Percentiles rank a stretch among this genome's conserved stretches.
Conservation (phyloP, 805 yeast genomes). For the Yamadazyma nakazawae region DNA sequence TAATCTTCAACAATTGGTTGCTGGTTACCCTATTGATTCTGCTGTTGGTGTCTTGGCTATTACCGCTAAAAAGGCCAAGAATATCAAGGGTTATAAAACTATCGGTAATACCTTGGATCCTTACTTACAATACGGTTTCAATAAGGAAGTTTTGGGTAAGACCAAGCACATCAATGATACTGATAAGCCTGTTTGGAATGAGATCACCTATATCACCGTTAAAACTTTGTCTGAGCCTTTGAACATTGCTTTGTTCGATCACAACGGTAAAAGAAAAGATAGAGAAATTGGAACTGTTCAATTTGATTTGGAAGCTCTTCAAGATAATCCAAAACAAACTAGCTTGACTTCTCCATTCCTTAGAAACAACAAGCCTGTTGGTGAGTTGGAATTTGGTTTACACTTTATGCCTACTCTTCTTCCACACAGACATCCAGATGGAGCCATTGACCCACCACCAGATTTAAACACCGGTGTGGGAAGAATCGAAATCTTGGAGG, state of each 20-base stretch:
- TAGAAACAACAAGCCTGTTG: slow-evolving; percentile 82
- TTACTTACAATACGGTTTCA: slow-evolving; percentile 69
- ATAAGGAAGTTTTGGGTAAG: slow-evolving; percentile 56
- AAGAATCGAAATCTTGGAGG: slow-evolving; percentile 60
- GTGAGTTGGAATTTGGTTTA: slow-evolving; percentile 66
- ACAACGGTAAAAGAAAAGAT: slow-evolving; percentile 77
- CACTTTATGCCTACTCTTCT: slow-evolving; percentile 74
- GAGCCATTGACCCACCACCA: slow-evolving; percentile 77
- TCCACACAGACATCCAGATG: slow-evolving; percentile 65
- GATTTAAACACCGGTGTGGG: slow-evolving; percentile 93
- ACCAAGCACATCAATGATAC: slow-evolving; percentile 71
- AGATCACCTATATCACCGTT: slow-evolving; percentile 67
- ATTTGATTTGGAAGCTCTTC: slow-evolving; percentile 65
- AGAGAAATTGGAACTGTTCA: slow-evolving; percentile 74
- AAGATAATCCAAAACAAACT: slow-evolving; percentile 48
- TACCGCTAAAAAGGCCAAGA: slow-evolving; percentile 61
- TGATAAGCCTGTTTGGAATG: slow-evolving; percentile 77
- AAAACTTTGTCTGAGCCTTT: slow-evolving; percentile 81
- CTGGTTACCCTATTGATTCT: slow-evolving; percentile 75
- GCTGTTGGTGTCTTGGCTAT: slow-evolving; percentile 85
- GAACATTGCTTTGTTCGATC: slow-evolving; percentile 67
- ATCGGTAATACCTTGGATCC: slow-evolving; percentile 86
- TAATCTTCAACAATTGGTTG: slow-evolving; percentile 84
- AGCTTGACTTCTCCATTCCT: slow-evolving; percentile 55
- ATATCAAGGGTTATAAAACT: slow-evolving; percentile 65